These are phyloP conservation scores for Osmanthus fragrans DNA, from an alignment of 257 asterid species.

Conservation along the genomic window DNA sequence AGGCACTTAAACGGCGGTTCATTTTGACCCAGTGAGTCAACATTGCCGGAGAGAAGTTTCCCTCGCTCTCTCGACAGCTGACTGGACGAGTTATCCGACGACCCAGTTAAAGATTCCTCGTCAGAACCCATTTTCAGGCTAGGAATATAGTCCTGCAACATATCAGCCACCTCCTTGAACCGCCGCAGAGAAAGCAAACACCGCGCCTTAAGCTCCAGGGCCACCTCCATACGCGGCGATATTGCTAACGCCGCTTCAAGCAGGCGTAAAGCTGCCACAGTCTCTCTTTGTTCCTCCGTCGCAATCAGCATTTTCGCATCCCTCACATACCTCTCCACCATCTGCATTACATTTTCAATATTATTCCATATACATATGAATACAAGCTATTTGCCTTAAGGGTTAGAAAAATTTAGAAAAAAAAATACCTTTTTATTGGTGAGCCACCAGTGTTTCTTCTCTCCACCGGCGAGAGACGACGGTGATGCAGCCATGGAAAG, in stretches of 20 bases:
- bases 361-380: background rate
- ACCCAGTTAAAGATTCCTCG: slow-evolving; percentile 54
- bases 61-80: slow-evolving; percentile 65
- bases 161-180: slow-evolving; percentile 82
- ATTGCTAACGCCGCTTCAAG: slow-evolving; percentile 70
- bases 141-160: slow-evolving; percentile 91
- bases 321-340: slow-evolving; percentile 78
- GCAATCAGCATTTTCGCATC: slow-evolving; percentile 74
- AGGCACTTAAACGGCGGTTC: slow-evolving; percentile 71
- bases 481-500: slow-evolving; percentile 66
- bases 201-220: slow-evolving; percentile 76
- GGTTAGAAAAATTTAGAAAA: background rate
- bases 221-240: slow-evolving; percentile 88
- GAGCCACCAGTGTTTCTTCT: slow-evolving; percentile 96
- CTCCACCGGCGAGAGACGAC: slow-evolving; percentile 48
- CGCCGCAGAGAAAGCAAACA: slow-evolving; percentile 77
- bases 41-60: slow-evolving; percentile 65
- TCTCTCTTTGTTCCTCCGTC: slow-evolving; percentile 59
- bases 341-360: slow-evolving; percentile 40
- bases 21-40: slow-evolving; percentile 33
- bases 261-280: slow-evolving; percentile 64
- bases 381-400: background rate
- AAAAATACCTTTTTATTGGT: slow-evolving; percentile 68
- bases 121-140: slow-evolving; percentile 60
- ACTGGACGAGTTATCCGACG: slow-evolving; percentile 66